A percentile compares a stretch with the other conserved stretches of the same genome.
These are phyloP conservation scores for Apiotrichum siamense DNA, from an alignment of 1,284 basidiomycete genomes.

Conservation along the genomic window DNA sequence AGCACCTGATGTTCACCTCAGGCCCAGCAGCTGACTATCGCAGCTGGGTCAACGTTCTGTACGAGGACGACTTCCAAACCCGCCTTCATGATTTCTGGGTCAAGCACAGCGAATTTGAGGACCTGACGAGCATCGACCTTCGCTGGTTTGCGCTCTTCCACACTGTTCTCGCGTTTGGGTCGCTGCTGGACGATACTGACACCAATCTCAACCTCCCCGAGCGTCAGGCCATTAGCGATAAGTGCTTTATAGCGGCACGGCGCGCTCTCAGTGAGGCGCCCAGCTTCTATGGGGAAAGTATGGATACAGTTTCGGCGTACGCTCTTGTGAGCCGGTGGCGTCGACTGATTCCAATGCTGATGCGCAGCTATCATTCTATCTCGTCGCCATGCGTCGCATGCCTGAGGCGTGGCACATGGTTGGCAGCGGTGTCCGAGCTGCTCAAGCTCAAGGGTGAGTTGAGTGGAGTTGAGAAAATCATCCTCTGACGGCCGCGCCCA, in stretches of 20 bases:
- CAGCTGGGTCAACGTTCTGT: constrained; percentile 30
- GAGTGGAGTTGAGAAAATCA: too few relatives aligned
- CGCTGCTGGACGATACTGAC: constrained; percentile 21
- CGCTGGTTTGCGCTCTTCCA: constrained; percentile 31
- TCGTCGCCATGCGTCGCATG: constrained; percentile 24
- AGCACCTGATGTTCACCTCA: neutral
- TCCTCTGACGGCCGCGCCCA: constrained; percentile 13
- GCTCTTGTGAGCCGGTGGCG: constrained; percentile 16
- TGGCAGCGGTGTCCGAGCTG: constrained; percentile 21
- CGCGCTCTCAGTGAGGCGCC: constrained; percentile 24
- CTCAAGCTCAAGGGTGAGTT: constrained; percentile 32
- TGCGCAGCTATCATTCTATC: constrained; percentile 25
- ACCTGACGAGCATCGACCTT: constrained; percentile 25
- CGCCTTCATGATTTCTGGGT: constrained; percentile 27
- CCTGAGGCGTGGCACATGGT: constrained; percentile 33
- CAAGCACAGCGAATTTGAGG: constrained; percentile 20
- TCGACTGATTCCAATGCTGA: neutral
- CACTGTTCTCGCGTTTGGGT: constrained; percentile 30
- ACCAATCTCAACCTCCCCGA: constrained; percentile 11
- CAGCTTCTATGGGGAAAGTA: constrained; percentile 26
- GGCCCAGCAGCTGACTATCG: too few relatives aligned
- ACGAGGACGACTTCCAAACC: constrained; percentile 25
- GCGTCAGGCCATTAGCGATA: constrained; percentile 20
- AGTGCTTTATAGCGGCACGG: constrained; percentile 23
- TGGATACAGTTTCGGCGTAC: constrained; percentile 31